Base-by-base conservation (phyloP, 2,329 filamentous ascomycete species). In the Tolypocladium sp. region DNA sequence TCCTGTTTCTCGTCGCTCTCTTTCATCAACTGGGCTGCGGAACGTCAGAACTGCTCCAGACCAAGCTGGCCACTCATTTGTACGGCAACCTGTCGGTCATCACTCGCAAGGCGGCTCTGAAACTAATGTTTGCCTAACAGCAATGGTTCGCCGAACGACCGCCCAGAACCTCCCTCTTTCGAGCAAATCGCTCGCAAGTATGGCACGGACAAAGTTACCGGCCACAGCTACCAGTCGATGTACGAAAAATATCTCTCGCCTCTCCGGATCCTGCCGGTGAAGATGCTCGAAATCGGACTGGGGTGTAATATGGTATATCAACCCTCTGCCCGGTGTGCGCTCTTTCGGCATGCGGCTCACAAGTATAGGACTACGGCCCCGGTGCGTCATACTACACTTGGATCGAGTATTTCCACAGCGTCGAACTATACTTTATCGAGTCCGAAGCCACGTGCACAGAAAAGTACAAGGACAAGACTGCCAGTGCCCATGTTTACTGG, bases 341-440 rank as follows among this genome's bases (percentile, higher is more conserved):
- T 25, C 49, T 12, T 3, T 2, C 15, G 33, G n/a, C 37, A 41
- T 46, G 33, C 37, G 4, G 10, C 35, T 54, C 30, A 42, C 44
- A 22, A 22, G 4, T n/a, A 33, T 38, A 70, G 71, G 57, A 58
- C 5, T 73, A 74, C 37, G 73, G 72, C 8, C 72, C 73, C 0
- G 74, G 73, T 3, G 69, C 70, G 15, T 73, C 71, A 6, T 77
- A 75, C 60, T 68, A 73, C 62, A 74, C 73, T 20, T 77, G 73
- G 73, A 68, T 73, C 3, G 73, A 76, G 38, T 76, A 72, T 58
- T 71, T 77, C 42, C 66, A 72, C 1, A 57, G 70, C 20, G 66
- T 77, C 10, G 71, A 77, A 35, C 66, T 77, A 22, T 76, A 76
- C 62, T 76, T 73, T 59, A 75, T 77, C 59, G 75, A 77, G 56